These are phyloP conservation scores for Oryza glumipatula DNA, from an alignment of 176 grass and related monocot species.

Conservation along the genomic window DNA sequence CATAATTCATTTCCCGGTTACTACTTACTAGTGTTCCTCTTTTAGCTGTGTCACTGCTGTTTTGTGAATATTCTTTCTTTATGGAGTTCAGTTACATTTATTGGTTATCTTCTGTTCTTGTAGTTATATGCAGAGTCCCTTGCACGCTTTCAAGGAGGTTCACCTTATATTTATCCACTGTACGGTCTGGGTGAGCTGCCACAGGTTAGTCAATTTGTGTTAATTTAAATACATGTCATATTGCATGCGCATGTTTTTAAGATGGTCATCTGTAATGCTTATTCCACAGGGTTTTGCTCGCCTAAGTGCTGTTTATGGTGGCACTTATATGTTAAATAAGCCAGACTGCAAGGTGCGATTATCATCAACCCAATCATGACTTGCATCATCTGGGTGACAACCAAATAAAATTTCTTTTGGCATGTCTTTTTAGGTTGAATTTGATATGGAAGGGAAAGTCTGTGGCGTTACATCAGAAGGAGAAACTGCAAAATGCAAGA, in stretches of 20 bases:
- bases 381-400: conserved; percentile 11
- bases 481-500: conserved; percentile 95
- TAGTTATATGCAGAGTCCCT: conserved; percentile 88
- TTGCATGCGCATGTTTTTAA: not conserved
- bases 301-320: conserved; percentile 97
- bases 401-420: conserved; percentile 25
- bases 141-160: conserved; percentile 86
- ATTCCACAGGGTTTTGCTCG: conserved; percentile 80
- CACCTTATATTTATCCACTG: conserved; percentile 93
- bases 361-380: conserved; percentile 1
- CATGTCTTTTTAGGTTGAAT: conserved; percentile 68
- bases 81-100: conserved; percentile 24
- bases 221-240: conserved; percentile 22
- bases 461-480: conserved; percentile 96
- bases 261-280: conserved; percentile 12
- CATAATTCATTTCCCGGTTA: conserved; percentile 10
- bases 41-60: conserved; percentile 2
- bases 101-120: conserved; percentile 13
- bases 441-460: conserved; percentile 90
- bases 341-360: conserved; percentile 89
- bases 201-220: conserved; percentile 62
- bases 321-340: conserved; percentile 97
- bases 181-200: conserved; percentile 89
- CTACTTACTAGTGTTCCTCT: conserved; percentile 10
- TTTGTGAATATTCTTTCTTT: conserved; percentile 20